These are phyloP conservation scores for Microdochium paspali DNA, from an alignment of 2,329 filamentous ascomycete species.

Conservation along the genomic window DNA sequence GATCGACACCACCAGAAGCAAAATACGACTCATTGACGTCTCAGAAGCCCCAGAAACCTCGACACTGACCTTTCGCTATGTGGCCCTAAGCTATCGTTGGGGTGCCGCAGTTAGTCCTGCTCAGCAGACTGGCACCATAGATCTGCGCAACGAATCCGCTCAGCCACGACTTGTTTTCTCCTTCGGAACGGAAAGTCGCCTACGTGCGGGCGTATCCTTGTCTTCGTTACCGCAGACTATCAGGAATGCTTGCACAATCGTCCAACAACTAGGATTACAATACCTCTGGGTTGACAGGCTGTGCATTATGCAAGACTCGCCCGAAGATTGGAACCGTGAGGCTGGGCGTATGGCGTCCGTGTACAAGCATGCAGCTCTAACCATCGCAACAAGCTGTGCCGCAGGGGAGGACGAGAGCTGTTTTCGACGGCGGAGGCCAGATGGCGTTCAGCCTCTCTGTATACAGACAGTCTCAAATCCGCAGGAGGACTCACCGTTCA, in stretches of 20 bases:
- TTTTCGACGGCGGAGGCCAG: too few species aligned
- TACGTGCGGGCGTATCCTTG: constrained; percentile 13
- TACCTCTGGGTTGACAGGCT: constrained; percentile 23
- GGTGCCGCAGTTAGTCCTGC: too few species aligned
- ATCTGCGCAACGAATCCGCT: constrained; percentile 1
- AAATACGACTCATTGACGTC: too few species aligned
- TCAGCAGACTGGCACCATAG: too few species aligned
- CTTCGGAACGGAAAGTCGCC: constrained; percentile 3
- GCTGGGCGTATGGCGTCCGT: constrained; percentile 8
- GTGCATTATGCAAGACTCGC: constrained; percentile 17
- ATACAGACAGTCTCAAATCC: too few species aligned
- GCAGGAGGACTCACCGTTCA: too few species aligned
- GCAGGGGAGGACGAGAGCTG: neutral
- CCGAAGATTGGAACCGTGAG: constrained; percentile 15
- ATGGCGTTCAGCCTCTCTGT: too few species aligned
- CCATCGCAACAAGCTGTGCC: constrained; percentile 6
- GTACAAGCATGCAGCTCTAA: constrained; percentile 9
- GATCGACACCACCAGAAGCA: too few species aligned
- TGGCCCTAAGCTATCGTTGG: constrained; percentile 6
- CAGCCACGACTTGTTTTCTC: too few species aligned
- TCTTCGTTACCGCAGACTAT: constrained; percentile 17
- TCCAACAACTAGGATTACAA: constrained; percentile 10
- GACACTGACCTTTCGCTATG: constrained; percentile 1
- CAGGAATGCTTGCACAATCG: too few species aligned
- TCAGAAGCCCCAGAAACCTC: too few species aligned